phyloP scores from a whole-genome alignment of 2,329 filamentous ascomycete species.

The Cladosporium phlei region DNA sequence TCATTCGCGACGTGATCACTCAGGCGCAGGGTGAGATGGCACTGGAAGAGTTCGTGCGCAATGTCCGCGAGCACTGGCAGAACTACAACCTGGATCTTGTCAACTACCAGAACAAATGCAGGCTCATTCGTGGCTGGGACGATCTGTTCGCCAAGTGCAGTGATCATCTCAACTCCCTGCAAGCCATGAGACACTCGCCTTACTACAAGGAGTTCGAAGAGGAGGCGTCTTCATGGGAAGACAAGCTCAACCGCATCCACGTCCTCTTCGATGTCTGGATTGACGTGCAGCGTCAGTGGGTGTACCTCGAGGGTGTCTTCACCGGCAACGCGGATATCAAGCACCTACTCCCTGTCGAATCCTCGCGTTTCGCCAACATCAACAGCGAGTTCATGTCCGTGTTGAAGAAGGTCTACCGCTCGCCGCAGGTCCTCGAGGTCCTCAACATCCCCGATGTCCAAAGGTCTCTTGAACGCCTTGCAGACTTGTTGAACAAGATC shows the following conservation, averaged over 20 bases:
- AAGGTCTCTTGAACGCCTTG: conserved; percentile 88
- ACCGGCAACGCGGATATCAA: conserved; percentile 99
- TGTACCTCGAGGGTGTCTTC: conserved; percentile 98
- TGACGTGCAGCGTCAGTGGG: conserved; percentile 99
- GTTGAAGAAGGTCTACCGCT: conserved; percentile 99
- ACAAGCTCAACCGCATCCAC: conserved; percentile 94
- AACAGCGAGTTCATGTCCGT: conserved; percentile 98
- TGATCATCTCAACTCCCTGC: conserved; percentile 93
- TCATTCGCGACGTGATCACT: conserved; percentile 87
- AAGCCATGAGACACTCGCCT: conserved; percentile 97
- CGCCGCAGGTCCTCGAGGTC: conserved; percentile 91
- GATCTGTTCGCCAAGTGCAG: conserved; percentile 98
- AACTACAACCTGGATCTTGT: conserved; percentile 92
- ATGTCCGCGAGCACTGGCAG: conserved; percentile 94
- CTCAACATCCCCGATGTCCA: conserved; percentile 93
- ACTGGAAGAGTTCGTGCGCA: conserved; percentile 91
- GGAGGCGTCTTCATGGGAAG: conserved; percentile 93
- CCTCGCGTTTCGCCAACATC: conserved; percentile 96
- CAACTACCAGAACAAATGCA: conserved; percentile 96
- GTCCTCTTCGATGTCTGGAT: conserved; percentile 99
- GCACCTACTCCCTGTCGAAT: conserved; percentile 92
- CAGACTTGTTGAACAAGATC: conserved; percentile 97
- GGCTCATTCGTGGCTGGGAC: conserved; percentile 95
- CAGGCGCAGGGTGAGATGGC: conserved; percentile 99
- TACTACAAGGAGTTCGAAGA: conserved; percentile 99